phyloP scores from a whole-genome alignment of 2,329 filamentous ascomycete species.

The Fragosphaeria purpurea region DNA sequence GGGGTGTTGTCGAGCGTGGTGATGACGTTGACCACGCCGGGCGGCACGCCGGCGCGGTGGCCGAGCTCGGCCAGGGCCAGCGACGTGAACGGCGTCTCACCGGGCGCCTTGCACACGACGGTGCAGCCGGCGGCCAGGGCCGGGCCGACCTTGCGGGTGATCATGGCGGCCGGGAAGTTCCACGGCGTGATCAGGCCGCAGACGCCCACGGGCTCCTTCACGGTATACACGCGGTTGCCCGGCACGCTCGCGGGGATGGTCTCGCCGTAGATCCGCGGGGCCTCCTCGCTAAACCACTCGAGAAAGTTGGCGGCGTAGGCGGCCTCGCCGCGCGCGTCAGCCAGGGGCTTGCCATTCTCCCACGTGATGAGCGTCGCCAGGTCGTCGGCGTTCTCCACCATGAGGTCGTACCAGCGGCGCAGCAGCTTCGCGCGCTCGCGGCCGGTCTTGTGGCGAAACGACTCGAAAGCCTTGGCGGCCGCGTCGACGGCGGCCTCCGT shows the following conservation, averaged over 20 bases:
- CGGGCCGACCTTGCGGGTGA: conserved; percentile 59
- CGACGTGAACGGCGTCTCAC: conserved; percentile 85
- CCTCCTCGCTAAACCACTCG: conserved; percentile 76
- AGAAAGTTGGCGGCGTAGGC: conserved; percentile 66
- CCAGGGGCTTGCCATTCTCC: conserved; percentile 80
- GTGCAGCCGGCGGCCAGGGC: conserved; percentile 92
- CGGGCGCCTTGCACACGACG: conserved; percentile 81
- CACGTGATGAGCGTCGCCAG: conserved; percentile 74
- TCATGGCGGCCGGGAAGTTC: conserved; percentile 79
- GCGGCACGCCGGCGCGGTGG: conserved; percentile 77
- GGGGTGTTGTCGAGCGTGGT: conserved; percentile 71
- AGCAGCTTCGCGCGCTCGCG: conserved; percentile 66
- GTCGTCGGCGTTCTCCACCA: conserved; percentile 70
- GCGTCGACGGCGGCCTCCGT: conserved; percentile 73
- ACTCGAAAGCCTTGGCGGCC: conserved; percentile 64
- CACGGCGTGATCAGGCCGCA: conserved; percentile 77
- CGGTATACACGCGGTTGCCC: conserved; percentile 64
- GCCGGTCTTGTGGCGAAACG: conserved; percentile 61
- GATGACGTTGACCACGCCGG: conserved; percentile 83
- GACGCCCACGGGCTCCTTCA: conserved; percentile 78
- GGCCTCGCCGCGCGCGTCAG: conserved; percentile 64
- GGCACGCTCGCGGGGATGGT: conserved; percentile 61
- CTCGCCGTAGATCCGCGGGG: conserved; percentile 62
- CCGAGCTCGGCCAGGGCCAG: conserved; percentile 81
- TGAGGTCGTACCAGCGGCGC: conserved; percentile 71